A percentile compares a stretch with the other conserved stretches of the same genome.
Evolutionary conservation across 345 rosid genomes (phyloP).

Genomic region (Eucalyptus melliodora): DNA sequence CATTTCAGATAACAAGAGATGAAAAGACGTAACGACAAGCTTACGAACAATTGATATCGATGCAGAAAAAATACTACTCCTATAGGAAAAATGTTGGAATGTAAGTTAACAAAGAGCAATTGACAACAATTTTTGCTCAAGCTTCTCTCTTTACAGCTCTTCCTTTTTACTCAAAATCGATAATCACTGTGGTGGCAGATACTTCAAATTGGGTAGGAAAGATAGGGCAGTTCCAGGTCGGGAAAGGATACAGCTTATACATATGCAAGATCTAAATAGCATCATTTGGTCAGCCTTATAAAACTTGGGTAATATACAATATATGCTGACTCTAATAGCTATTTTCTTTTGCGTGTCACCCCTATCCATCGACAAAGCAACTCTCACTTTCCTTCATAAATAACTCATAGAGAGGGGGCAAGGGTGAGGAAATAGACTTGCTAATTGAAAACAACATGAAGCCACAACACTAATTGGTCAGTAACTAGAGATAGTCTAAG

Average conservation of each 20-base stretch:
- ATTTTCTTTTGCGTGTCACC: not conserved
- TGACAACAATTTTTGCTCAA: not conserved
- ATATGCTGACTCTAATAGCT: not conserved
- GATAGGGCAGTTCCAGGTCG: not conserved
- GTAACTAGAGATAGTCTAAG: not conserved
- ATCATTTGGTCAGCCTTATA: not conserved
- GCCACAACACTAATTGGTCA: not conserved
- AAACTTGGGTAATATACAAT: not conserved
- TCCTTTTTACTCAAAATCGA: not conserved
- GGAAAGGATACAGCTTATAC: not conserved
- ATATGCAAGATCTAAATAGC: not conserved
- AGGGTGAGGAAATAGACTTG: not conserved
- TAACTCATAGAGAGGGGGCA: not conserved
- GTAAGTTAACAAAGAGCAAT: not conserved
- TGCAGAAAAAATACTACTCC: not conserved
- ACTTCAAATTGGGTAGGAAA: not conserved
- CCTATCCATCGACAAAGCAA: not conserved
- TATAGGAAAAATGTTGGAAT: not conserved
- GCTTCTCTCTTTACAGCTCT: not conserved
- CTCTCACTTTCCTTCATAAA: not conserved
- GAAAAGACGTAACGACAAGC: not conserved
- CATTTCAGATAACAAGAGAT: not conserved
- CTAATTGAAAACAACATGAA: not conserved
- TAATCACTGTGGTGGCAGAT: not conserved
- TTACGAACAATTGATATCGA: not conserved